phyloP scores from a whole-genome alignment of 2,329 filamentous ascomycete species.

The Aspergillus persii region DNA sequence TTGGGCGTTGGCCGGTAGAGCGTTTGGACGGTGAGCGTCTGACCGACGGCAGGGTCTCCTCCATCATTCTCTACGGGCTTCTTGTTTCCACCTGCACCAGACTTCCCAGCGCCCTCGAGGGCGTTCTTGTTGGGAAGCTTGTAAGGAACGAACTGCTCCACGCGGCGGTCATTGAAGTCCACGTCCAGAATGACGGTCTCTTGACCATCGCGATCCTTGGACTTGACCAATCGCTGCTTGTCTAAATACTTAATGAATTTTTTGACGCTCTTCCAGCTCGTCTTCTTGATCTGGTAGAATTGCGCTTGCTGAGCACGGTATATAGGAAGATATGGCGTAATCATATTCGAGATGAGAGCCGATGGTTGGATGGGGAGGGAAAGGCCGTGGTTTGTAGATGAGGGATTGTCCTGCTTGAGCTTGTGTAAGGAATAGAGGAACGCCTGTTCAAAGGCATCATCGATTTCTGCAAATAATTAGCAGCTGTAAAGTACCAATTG shows the following conservation, averaged over 20 bases:
- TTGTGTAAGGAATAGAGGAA: slow-evolving; percentile 63
- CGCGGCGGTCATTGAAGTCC: slow-evolving; percentile 58
- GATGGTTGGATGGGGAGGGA: slow-evolving; percentile 64
- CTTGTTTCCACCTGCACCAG: slow-evolving; percentile 26
- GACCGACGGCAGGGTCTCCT: slow-evolving; percentile 43
- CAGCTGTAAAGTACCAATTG: background rate
- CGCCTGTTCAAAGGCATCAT: slow-evolving; percentile 62
- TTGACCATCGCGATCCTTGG: slow-evolving; percentile 63
- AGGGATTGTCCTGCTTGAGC: slow-evolving; percentile 56
- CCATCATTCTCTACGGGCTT: slow-evolving; percentile 23
- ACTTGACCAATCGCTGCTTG: slow-evolving; percentile 61
- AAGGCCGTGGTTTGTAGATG: slow-evolving; percentile 53
- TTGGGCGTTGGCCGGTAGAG: slow-evolving; percentile 59
- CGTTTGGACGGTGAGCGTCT: slow-evolving; percentile 48
- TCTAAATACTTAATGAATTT: slow-evolving; percentile 69
- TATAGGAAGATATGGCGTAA: slow-evolving; percentile 65
- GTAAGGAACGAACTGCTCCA: slow-evolving; percentile 61
- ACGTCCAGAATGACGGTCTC: slow-evolving; percentile 65
- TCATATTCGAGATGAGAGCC: slow-evolving; percentile 60
- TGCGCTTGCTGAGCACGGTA: slow-evolving; percentile 55
- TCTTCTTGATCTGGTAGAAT: slow-evolving; percentile 67
- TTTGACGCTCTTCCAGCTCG: slow-evolving; percentile 67
- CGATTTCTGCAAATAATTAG: slow-evolving; percentile 56
- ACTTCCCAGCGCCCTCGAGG: slow-evolving; percentile 42
- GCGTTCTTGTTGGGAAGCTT: slow-evolving; percentile 58